Percentiles rank a stretch among this genome's conserved stretches.
Evolutionary conservation across 192 early-diverging fungal genomes (phyloP).

Genomic region (Gamsiella multidivaricata): DNA sequence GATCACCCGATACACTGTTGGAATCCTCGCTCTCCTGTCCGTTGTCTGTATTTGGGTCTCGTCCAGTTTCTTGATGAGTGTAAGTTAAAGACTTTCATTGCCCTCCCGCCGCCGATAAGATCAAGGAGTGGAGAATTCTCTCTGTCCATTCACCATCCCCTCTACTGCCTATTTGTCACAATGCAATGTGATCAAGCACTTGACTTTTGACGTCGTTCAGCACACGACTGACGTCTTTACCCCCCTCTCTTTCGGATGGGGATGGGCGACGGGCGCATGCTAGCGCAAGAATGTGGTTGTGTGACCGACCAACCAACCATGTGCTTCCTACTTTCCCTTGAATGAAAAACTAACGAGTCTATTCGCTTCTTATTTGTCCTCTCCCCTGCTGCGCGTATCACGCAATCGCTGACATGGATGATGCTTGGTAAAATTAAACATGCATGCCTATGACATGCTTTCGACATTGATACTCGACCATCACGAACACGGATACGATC

Average conservation of each 20-base stretch:
- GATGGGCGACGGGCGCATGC: background rate
- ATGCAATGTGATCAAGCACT: background rate
- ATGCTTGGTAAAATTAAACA: background rate
- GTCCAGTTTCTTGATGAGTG: constrained; percentile 82
- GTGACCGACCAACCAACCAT: background rate
- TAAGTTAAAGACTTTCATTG: constrained; percentile 23
- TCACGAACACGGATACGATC: background rate
- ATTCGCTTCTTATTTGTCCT: background rate
- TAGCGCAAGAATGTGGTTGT: background rate
- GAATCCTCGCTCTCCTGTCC: constrained; percentile 70
- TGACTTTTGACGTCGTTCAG: background rate
- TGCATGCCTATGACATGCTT: background rate
- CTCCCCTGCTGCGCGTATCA: background rate
- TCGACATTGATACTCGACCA: background rate
- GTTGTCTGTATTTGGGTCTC: constrained; percentile 86
- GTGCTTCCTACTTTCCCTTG: background rate
- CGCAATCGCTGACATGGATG: constrained; percentile 3
- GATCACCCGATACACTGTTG: constrained; percentile 64
- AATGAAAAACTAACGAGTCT: background rate
- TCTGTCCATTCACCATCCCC: no score
- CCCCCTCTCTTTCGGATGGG: no score
- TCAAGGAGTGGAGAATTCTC: background rate
- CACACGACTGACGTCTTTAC: background rate
- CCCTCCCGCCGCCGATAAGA: no score
- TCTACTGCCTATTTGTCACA: no score